A percentile compares a stretch with the other conserved stretches of the same genome.
Evolutionary conservation across 148 eudicot species (phyloP).

Genomic region (Arctostaphylos glauca): DNA sequence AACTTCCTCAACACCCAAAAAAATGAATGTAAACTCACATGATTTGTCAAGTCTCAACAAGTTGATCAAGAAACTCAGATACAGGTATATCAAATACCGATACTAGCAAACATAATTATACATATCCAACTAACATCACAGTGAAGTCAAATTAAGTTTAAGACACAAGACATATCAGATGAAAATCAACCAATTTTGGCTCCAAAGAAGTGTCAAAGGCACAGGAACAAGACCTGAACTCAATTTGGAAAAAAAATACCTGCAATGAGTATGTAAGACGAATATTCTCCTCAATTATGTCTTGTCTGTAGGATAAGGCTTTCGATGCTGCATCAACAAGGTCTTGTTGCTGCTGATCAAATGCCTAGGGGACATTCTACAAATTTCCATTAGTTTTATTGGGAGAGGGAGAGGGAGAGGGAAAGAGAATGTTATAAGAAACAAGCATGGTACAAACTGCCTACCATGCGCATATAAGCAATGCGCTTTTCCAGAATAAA

Average conservation of each 20-base stretch:
- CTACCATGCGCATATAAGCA: constrained; percentile 92
- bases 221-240: background rate
- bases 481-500: constrained; percentile 82
- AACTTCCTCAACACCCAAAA: background rate
- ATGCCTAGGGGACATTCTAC: constrained; percentile 45
- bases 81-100: constrained; percentile 5
- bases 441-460: constrained; percentile 8
- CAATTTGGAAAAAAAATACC: constrained; percentile 36
- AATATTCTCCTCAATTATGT: constrained; percentile 91
- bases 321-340: constrained; percentile 85
- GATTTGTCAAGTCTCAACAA: background rate
- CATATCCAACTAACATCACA: no score
- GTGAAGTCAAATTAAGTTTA: no score
- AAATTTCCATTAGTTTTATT: no score
- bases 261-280: constrained; percentile 84
- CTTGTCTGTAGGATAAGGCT: constrained; percentile 93
- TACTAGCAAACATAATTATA: background rate
- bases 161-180: background rate
- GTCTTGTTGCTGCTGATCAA: constrained; percentile 98
- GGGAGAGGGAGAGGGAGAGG: background rate
- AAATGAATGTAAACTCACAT: background rate
- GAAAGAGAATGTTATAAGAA: background rate
- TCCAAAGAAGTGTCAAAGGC: background rate
- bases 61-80: constrained; percentile 7
- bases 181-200: background rate